Base-by-base conservation (phyloP, 2,329 filamentous ascomycete species). In the Cryphonectria radicalis region DNA sequence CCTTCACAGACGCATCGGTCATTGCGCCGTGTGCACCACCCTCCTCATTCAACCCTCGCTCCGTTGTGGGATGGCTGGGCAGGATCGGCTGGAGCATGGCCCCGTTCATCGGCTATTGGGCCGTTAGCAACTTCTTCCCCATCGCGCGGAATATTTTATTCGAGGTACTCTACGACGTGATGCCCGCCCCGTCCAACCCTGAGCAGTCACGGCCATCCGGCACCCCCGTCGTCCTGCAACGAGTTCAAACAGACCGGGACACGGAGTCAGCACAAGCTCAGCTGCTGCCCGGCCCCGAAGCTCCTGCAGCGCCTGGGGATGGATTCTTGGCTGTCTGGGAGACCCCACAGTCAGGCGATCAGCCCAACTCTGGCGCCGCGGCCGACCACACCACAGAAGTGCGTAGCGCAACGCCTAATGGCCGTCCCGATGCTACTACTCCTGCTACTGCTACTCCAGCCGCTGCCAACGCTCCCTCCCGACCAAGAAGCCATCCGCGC, bases 1-100 rank as follows among this genome's bases (percentile, higher is more conserved):
- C 88, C 0, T 89, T 89, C 64, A 84, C 85, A 17, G 75, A 79
- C 10, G 78, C 82, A 17, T 89, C 87, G 0, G 86, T 86, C 0
- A 84, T 89, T 40, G 77, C 80, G 1, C 77, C 84, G 0, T 87
- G 86, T 1, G 82, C 84, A 2, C 78, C 82, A 0, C 81, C 82
- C 0, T 73, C 79, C 4, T 80, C 82, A 3, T 76, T 86, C 25
- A 81, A 78, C 13, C 69, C 77, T 4, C 73, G 78, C 5, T 82
- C 83, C 19, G 60, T 88, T 5, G 69, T 81, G 2, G 74, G 76
- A 35, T 90, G 87, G 85, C 25, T 81, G 0, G 83, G 83, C 3
- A 78, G 80, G 0, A 73, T 83, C 6, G 79, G 81, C 14, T 72
- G 87, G 3, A 84, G 82, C 40, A 73, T 84, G 0, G 81, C 82